phyloP scores from a whole-genome alignment of 2,329 filamentous ascomycete species.

The Paramyrothecium sp. region DNA sequence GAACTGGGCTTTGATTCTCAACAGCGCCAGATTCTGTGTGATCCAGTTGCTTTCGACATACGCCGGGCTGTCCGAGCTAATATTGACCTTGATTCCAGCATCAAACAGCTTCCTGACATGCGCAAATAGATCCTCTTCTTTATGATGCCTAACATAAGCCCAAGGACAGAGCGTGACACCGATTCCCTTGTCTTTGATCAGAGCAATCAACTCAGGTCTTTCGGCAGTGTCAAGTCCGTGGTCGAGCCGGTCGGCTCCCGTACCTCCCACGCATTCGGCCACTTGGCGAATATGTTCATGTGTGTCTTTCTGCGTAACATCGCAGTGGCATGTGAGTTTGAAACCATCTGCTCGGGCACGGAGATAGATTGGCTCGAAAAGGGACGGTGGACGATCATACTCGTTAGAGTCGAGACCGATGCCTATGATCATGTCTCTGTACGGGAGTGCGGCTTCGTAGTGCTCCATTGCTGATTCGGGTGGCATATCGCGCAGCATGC shows the following conservation, averaged over 20 bases:
- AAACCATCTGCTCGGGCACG: slow-evolving; percentile 35
- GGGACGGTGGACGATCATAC: slow-evolving; percentile 36
- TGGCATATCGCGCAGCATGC: slow-evolving; percentile 67
- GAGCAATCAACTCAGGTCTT: slow-evolving; percentile 52
- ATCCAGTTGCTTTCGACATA: slow-evolving; percentile 61
- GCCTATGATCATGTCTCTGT: slow-evolving; percentile 34
- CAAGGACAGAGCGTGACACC: slow-evolving; percentile 66
- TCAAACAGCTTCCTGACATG: slow-evolving; percentile 50
- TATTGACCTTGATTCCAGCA: slow-evolving; percentile 60
- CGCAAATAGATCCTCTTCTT: slow-evolving; percentile 45
- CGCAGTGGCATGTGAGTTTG: slow-evolving; percentile 45
- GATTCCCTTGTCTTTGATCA: slow-evolving; percentile 53
- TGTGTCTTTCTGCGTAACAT: slow-evolving; percentile 45
- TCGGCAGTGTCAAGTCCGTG: slow-evolving; percentile 66
- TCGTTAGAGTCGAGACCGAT: slow-evolving; percentile 45
- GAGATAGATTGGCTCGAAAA: slow-evolving; percentile 37
- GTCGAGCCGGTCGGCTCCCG: slow-evolving; percentile 65
- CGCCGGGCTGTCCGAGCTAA: slow-evolving; percentile 70
- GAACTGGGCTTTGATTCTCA: slow-evolving; percentile 38
- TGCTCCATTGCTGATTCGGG: slow-evolving; percentile 66
- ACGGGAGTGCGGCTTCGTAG: slow-evolving; percentile 43
- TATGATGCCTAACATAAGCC: slow-evolving; percentile 5
- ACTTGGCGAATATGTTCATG: slow-evolving; percentile 51
- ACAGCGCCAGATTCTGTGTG: slow-evolving; percentile 47
- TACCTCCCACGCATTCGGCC: slow-evolving; percentile 47